Evolutionary conservation across 441 rosid species (phyloP).

Genomic region (Raphanus hybrid): DNA sequence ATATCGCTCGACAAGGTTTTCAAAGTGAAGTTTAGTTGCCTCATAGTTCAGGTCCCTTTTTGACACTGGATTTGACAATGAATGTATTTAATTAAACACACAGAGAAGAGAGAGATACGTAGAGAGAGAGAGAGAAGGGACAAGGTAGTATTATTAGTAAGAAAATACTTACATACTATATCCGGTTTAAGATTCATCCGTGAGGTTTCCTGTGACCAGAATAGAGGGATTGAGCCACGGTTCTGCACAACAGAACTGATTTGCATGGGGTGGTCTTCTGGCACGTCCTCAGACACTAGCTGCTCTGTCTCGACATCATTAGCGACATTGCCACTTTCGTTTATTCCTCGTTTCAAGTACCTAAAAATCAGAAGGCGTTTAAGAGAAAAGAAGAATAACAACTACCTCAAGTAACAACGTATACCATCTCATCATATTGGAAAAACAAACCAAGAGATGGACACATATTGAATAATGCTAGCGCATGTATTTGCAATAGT

Average conservation of each 20-base stretch:
- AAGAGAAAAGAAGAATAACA: slow-evolving; percentile 17
- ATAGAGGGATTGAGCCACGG: slow-evolving; percentile 98
- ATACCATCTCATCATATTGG: slow-evolving; percentile 15
- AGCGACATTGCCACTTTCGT: slow-evolving; percentile 96
- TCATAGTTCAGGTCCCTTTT: slow-evolving; percentile 88
- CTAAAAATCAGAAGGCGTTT: slow-evolving; percentile 51
- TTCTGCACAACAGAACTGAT: slow-evolving; percentile 93
- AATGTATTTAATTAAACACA: slow-evolving; percentile 28
- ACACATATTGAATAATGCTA: slow-evolving; percentile 1
- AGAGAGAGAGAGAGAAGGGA: slow-evolving; percentile 13
- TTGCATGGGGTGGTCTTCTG: slow-evolving; percentile 73
- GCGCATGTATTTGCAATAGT: background rate
- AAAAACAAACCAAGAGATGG: background rate
- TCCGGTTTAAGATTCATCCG: slow-evolving; percentile 97
- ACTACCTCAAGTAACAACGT: background rate
- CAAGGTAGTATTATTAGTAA: slow-evolving; percentile 24
- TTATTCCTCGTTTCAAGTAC: slow-evolving; percentile 97
- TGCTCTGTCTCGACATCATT: slow-evolving; percentile 99
- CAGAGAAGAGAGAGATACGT: background rate
- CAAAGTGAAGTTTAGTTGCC: slow-evolving; percentile 94
- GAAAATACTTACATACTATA: slow-evolving; percentile 72
- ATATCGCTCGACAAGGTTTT: slow-evolving; percentile 92
- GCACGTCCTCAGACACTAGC: slow-evolving; percentile 89
- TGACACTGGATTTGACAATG: slow-evolving; percentile 61
- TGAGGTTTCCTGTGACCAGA: slow-evolving; percentile 99